Conservation (phyloP, 768 basidiomycete genomes). For the Mycena capillaripes region DNA sequence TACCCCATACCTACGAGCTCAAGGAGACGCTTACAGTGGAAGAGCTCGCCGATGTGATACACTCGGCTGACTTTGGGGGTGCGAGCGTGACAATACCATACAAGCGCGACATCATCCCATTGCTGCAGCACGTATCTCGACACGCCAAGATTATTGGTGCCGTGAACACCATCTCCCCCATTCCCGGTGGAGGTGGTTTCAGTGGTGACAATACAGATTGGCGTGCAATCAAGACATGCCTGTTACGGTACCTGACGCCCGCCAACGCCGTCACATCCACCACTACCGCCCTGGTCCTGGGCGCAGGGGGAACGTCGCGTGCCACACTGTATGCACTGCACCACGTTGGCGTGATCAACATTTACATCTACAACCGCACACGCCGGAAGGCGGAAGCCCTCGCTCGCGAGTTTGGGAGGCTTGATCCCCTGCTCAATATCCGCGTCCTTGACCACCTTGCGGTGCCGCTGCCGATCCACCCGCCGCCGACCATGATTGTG, state of each 20-base stretch:
- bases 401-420: conserved; percentile 62
- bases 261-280: conserved; percentile 44
- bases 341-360: conserved; percentile 66
- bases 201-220: conserved; percentile 88
- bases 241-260: conserved; percentile 51
- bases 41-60: conserved; percentile 61
- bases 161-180: conserved; percentile 80
- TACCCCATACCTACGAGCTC: conserved; percentile 75
- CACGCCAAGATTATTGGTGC: conserved; percentile 81
- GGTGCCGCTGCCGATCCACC: conserved; percentile 51
- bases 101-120: conserved; percentile 78
- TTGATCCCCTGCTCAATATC: conserved; percentile 62
- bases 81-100: conserved; percentile 89
- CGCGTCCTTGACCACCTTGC: conserved; percentile 64
- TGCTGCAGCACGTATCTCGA: conserved; percentile 73
- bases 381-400: conserved; percentile 69
- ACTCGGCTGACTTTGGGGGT: conserved; percentile 74
- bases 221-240: conserved; percentile 74
- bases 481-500: conserved; percentile 69
- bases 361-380: conserved; percentile 84
- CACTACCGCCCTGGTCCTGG: conserved; percentile 75
- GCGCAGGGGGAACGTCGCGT: conserved; percentile 85
- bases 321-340: conserved; percentile 84
- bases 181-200: conserved; percentile 55
- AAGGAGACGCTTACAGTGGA: conserved; percentile 69